These are phyloP conservation scores for Trametopsis cervina DNA, from an alignment of 768 basidiomycete genomes.

Conservation along the genomic window DNA sequence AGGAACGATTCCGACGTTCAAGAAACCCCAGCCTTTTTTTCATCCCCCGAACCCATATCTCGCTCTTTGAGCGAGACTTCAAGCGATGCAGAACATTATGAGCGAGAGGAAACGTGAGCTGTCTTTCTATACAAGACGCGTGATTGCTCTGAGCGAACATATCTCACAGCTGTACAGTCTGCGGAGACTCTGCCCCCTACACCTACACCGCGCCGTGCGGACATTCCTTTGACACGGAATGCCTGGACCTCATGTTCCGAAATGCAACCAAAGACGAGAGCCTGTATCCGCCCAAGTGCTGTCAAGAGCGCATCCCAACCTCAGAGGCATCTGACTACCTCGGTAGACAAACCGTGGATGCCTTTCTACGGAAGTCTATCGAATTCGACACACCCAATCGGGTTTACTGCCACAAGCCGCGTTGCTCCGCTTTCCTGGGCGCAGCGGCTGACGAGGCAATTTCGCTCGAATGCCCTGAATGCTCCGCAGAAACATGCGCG, in stretches of 20 bases:
- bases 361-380: conserved; percentile 9
- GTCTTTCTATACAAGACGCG: too few relatives aligned
- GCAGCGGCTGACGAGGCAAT: not conserved
- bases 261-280: conserved; percentile 15
- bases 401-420: conserved; percentile 15
- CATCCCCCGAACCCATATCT: too few relatives aligned
- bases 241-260: conserved; percentile 15
- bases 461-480: conserved; percentile 1
- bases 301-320: conserved; percentile 7
- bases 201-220: conserved; percentile 13
- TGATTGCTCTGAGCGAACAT: too few relatives aligned
- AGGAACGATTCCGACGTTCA: too few relatives aligned
- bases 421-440: conserved; percentile 18
- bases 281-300: conserved; percentile 18
- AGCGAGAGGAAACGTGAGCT: too few relatives aligned
- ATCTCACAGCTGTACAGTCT: conserved; percentile 13
- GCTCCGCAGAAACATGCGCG: conserved; percentile 4
- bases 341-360: not conserved
- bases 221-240: conserved; percentile 13
- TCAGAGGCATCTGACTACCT: conserved; percentile 5
- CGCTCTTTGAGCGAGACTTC: too few relatives aligned
- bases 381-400: conserved; percentile 16
- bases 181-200: conserved; percentile 12
- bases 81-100: too few relatives aligned
- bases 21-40: too few relatives aligned